Evolutionary conservation across 225 moss, liverwort and hornwort species (phyloP).

Genomic region (Bryum argenteum): DNA sequence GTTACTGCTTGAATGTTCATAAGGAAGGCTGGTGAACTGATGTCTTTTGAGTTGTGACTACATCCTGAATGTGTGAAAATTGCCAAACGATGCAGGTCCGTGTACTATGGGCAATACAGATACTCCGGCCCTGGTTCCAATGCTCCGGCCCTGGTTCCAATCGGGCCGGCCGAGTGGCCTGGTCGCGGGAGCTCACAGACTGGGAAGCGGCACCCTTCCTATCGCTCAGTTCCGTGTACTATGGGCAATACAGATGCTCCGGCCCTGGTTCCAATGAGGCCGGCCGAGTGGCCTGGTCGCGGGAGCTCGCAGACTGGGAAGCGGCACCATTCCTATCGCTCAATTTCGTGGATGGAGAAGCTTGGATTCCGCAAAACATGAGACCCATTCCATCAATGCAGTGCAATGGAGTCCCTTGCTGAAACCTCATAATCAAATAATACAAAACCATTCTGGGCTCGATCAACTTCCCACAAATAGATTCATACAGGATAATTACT

Average conservation of each 20-base stretch:
- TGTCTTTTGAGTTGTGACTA: too few species aligned
- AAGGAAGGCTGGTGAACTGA: too few species aligned
- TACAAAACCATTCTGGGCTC: neutral
- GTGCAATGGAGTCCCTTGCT: slow-evolving; percentile 11
- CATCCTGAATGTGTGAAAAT: neutral
- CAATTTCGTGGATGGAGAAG: slow-evolving; percentile 49
- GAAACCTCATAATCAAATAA: neutral
- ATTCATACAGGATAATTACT: slow-evolving; percentile 7
- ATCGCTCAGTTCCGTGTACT: slow-evolving; percentile 55
- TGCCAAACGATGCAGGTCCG: slow-evolving; percentile 41
- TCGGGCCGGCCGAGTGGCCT: slow-evolving; percentile 43
- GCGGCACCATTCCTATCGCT: slow-evolving; percentile 44
- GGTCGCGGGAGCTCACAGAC: slow-evolving; percentile 48
- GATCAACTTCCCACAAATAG: neutral
- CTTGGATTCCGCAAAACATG: slow-evolving; percentile 46
- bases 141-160: too few species aligned
- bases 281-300: slow-evolving; percentile 50
- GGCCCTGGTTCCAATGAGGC: slow-evolving; percentile 53
- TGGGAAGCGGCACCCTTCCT: slow-evolving; percentile 49
- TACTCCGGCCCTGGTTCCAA: slow-evolving; percentile 56
- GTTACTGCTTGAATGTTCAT: too few species aligned
- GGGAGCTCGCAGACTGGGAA: slow-evolving; percentile 45
- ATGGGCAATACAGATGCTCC: slow-evolving; percentile 52
- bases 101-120: slow-evolving; percentile 53
- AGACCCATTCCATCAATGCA: slow-evolving; percentile 5